These are phyloP conservation scores for Serpula lacrymans DNA, from an alignment of 768 basidiomycete genomes.

Conservation along the genomic window DNA sequence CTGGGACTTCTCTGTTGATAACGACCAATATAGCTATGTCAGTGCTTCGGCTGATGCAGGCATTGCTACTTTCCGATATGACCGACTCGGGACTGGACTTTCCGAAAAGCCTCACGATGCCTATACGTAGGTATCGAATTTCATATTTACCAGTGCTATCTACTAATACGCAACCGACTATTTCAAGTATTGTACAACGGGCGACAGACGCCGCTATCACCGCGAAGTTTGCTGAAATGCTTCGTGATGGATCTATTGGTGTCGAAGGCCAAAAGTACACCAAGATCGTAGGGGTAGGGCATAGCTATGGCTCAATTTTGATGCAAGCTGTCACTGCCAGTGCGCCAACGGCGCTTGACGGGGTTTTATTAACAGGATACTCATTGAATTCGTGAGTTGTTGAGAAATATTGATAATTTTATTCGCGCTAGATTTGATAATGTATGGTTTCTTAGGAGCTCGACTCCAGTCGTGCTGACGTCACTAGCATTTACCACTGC, in stretches of 20 bases:
- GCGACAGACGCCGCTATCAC: conserved; percentile 12
- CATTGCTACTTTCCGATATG: conserved; percentile 14
- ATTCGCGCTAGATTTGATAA: too few species aligned
- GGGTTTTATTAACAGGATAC: conserved; percentile 6
- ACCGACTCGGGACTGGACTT: conserved; percentile 14
- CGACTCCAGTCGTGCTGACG: neutral
- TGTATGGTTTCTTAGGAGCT: neutral
- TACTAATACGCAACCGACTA: too few species aligned
- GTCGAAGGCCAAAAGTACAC: conserved; percentile 22
- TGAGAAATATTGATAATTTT: neutral
- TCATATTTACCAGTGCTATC: too few species aligned
- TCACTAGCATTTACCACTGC: conserved; percentile 10
- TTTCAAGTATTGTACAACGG: conserved; percentile 8
- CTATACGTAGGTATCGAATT: too few species aligned
- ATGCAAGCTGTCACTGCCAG: conserved; percentile 5
- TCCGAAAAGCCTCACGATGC: conserved; percentile 12
- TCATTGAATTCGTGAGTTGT: conserved; percentile 3
- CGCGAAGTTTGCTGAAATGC: conserved; percentile 4
- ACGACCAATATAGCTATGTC: conserved; percentile 12
- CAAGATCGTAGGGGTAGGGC: conserved; percentile 34
- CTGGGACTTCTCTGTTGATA: conserved; percentile 9
- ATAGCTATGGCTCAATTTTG: conserved; percentile 17
- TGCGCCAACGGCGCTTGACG: conserved; percentile 6
- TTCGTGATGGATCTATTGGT: conserved; percentile 6
- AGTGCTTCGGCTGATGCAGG: conserved; percentile 10